Conservation (phyloP, 2,329 filamentous ascomycete genomes). For the Teratosphaeria destructans region DNA sequence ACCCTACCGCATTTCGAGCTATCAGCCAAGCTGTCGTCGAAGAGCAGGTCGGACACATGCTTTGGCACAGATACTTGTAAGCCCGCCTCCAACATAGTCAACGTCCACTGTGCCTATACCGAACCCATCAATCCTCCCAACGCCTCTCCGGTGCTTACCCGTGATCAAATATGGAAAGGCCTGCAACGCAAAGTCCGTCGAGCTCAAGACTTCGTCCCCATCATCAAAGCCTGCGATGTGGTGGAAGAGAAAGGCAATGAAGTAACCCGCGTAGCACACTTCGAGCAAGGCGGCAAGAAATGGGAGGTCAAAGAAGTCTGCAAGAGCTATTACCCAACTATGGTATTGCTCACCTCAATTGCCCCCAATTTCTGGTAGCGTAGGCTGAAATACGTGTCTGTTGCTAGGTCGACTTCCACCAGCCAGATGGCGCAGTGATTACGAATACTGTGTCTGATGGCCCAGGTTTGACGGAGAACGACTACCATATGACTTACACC, state of each 20-base stretch:
- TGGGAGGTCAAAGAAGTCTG: slow-evolving; percentile 29
- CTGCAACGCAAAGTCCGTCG: slow-evolving; percentile 37
- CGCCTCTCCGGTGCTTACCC: slow-evolving; percentile 28
- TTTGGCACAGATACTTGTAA: neutral
- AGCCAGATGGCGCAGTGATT: slow-evolving; percentile 33
- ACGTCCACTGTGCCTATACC: slow-evolving; percentile 33
- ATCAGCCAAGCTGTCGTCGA: neutral
- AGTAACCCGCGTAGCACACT: slow-evolving; percentile 28
- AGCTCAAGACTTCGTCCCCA: slow-evolving; percentile 36
- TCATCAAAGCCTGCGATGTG: slow-evolving; percentile 33
- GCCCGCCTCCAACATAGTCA: slow-evolving; percentile 25
- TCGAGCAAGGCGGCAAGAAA: slow-evolving; percentile 24
- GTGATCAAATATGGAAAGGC: slow-evolving; percentile 31
- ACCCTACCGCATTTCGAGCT: neutral
- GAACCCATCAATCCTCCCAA: slow-evolving; percentile 33
- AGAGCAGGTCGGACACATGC: neutral
- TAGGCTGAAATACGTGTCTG: neutral
- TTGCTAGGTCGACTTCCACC: slow-evolving; percentile 35
- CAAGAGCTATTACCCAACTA: slow-evolving; percentile 28
- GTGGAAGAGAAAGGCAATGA: slow-evolving; percentile 28
- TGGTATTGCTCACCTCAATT: slow-evolving; percentile 18
- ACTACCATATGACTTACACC: slow-evolving; percentile 36
- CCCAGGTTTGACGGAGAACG: slow-evolving; percentile 21
- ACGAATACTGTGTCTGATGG: slow-evolving; percentile 36
- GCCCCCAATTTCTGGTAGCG: neutral